These are phyloP conservation scores for Hortiboletus campestris DNA, from an alignment of 768 basidiomycete species.

Conservation along the genomic window DNA sequence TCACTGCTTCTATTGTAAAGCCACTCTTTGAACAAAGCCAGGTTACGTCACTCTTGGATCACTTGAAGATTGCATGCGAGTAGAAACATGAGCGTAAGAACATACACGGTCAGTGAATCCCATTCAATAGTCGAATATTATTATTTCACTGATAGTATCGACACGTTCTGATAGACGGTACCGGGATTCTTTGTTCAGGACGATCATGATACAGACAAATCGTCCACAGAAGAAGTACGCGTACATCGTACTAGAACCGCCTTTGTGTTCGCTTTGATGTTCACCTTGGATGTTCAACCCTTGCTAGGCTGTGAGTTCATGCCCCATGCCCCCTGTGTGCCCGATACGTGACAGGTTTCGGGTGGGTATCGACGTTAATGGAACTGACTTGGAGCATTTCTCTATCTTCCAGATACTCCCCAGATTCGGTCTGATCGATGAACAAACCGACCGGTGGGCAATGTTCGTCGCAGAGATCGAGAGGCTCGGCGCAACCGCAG, in stretches of 20 bases:
- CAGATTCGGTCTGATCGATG: conserved; percentile 38
- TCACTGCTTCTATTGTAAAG: too few relatives aligned
- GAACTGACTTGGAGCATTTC: neutral
- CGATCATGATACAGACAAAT: neutral
- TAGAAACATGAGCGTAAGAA: conserved; percentile 3
- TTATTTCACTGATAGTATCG: neutral
- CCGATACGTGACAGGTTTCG: neutral
- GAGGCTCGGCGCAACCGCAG: conserved; percentile 31
- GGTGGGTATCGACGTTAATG: neutral
- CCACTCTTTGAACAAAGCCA: too few relatives aligned
- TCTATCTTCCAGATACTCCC: conserved; percentile 14
- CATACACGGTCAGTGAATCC: conserved; percentile 14
- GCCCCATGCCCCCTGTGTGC: neutral
- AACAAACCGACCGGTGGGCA: conserved; percentile 48
- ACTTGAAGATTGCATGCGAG: too few relatives aligned
- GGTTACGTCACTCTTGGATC: too few relatives aligned
- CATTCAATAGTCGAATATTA: neutral
- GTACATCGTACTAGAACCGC: too few relatives aligned
- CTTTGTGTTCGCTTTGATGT: neutral
- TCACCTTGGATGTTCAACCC: neutral
- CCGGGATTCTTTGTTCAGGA: conserved; percentile 25
- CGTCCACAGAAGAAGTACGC: conserved; percentile 5
- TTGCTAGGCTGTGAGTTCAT: conserved; percentile 16
- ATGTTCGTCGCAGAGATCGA: conserved; percentile 40
- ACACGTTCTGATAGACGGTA: conserved; percentile 9